These are phyloP conservation scores for Lachancea nothofagi DNA, from an alignment of 805 yeast genomes.

Conservation along the genomic window DNA sequence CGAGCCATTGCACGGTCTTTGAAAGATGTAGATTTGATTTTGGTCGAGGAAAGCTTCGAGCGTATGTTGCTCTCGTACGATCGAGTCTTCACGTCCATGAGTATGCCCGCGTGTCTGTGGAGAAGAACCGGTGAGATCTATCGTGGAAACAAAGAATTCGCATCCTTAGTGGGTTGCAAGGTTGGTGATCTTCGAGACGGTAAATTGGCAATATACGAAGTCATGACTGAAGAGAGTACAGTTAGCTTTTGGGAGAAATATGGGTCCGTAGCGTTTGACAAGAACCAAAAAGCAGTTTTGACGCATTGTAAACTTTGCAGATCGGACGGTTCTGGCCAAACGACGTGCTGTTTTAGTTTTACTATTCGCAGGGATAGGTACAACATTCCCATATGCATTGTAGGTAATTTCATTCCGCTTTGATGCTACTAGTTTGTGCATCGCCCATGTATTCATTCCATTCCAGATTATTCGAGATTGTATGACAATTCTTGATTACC, in stretches of 20 bases:
- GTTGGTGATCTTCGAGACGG: slow-evolving; percentile 93
- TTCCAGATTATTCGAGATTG: slow-evolving; percentile 2
- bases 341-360: slow-evolving; percentile 89
- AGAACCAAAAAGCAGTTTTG: slow-evolving; percentile 89
- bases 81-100: slow-evolving; percentile 93
- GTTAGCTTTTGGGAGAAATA: slow-evolving; percentile 97
- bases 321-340: slow-evolving; percentile 70
- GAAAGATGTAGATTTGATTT: slow-evolving; percentile 83
- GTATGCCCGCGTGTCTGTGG: slow-evolving; percentile 97
- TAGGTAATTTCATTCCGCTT: slow-evolving; percentile 90
- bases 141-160: slow-evolving; percentile 93
- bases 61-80: slow-evolving; percentile 90
- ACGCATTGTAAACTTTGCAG: slow-evolving; percentile 86
- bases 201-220: slow-evolving; percentile 81
- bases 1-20: slow-evolving; percentile 86
- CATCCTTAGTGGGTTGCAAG: slow-evolving; percentile 80
- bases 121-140: slow-evolving; percentile 94
- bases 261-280: slow-evolving; percentile 93
- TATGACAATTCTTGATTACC: slow-evolving; percentile 26
- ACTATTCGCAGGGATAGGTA: slow-evolving; percentile 89
- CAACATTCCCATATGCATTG: slow-evolving; percentile 92
- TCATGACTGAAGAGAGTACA: slow-evolving; percentile 93
- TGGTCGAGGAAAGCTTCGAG: slow-evolving; percentile 92
- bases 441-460: slow-evolving; percentile 4
- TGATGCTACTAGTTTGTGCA: slow-evolving; percentile 8